Evolutionary conservation across 176 grass and related monocot species (phyloP).

Genomic region (Aegilops tauschii): DNA sequence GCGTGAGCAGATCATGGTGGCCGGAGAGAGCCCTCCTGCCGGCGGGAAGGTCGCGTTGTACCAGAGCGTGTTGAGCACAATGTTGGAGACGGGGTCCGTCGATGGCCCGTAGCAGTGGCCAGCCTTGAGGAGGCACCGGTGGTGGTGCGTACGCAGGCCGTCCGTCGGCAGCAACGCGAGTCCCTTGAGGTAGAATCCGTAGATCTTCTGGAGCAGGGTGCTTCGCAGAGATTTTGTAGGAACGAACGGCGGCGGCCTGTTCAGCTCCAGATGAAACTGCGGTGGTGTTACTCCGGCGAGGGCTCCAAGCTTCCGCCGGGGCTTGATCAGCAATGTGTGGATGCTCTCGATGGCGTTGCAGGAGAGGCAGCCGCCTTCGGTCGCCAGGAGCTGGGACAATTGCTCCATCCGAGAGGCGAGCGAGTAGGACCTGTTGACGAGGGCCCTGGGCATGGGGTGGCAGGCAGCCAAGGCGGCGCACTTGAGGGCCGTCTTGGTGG

Average conservation of each 20-base stretch:
- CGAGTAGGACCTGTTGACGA: constrained; percentile 2
- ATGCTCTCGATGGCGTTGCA: neutral
- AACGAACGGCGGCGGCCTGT: neutral
- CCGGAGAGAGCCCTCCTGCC: neutral
- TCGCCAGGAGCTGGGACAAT: neutral
- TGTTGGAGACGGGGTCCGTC: constrained; percentile 13
- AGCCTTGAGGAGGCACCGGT: constrained; percentile 21
- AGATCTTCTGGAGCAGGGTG: constrained; percentile 3
- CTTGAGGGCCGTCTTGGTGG: neutral
- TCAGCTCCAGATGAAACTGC: neutral
- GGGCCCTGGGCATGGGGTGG: neutral
- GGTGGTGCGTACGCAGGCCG: neutral
- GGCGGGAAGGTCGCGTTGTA: neutral
- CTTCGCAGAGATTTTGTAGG: neutral
- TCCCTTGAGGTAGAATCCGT: neutral
- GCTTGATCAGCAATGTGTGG: too few relatives aligned
- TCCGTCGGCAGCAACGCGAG: neutral
- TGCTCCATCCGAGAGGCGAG: neutral
- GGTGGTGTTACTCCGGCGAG: neutral
- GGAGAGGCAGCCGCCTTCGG: neutral
- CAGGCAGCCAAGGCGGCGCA: neutral
- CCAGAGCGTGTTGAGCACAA: constrained; percentile 17
- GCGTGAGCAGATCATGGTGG: constrained; percentile 3
- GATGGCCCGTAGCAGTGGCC: constrained; percentile 27
- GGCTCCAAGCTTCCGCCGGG: neutral